A percentile compares a stretch with the other conserved stretches of the same genome.
Conservation (phyloP, 73 alveolate species). For the Effrenium voratum region DNA sequence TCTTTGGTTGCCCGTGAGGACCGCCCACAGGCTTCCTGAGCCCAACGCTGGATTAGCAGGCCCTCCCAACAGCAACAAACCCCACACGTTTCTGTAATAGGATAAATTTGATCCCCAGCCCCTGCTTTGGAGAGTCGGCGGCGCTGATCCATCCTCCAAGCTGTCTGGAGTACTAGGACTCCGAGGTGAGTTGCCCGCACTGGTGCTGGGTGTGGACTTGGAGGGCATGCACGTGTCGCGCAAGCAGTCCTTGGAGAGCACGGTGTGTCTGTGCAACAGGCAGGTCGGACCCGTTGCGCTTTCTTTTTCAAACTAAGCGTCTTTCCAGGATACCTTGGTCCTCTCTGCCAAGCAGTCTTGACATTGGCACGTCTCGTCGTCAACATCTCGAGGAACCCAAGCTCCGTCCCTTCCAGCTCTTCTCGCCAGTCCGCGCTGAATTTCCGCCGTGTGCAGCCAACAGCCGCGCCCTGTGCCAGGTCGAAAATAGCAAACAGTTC, state of each 20-base stretch:
- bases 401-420: conserved; percentile 7
- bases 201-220: conserved; percentile 74
- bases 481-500: conserved; percentile 60
- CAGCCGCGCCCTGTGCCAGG: conserved; percentile 80
- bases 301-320: not conserved
- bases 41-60: too few relatives aligned
- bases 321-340: conserved; percentile 43
- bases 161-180: not conserved
- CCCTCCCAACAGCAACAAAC: too few relatives aligned
- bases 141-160: too few relatives aligned
- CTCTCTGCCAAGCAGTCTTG: conserved; percentile 46
- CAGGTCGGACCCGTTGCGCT: not conserved
- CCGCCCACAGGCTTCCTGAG: too few relatives aligned
- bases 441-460: conserved; percentile 66
- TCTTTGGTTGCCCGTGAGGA: conserved; percentile 28
- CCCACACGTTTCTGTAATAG: too few relatives aligned
- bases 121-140: not conserved
- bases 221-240: not conserved
- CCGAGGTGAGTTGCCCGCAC: conserved; percentile 63
- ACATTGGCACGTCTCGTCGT: conserved; percentile 36
- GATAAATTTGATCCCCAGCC: not conserved
- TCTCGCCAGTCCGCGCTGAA: conserved; percentile 64
- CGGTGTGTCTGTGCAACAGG: not conserved
- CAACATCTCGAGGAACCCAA: conserved; percentile 19
- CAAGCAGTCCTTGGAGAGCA: conserved; percentile 1